A percentile compares a stretch with the other conserved stretches of the same genome.
Conservation (phyloP, 2,329 filamentous ascomycete genomes). For the Pseudocercospora eumusae region DNA sequence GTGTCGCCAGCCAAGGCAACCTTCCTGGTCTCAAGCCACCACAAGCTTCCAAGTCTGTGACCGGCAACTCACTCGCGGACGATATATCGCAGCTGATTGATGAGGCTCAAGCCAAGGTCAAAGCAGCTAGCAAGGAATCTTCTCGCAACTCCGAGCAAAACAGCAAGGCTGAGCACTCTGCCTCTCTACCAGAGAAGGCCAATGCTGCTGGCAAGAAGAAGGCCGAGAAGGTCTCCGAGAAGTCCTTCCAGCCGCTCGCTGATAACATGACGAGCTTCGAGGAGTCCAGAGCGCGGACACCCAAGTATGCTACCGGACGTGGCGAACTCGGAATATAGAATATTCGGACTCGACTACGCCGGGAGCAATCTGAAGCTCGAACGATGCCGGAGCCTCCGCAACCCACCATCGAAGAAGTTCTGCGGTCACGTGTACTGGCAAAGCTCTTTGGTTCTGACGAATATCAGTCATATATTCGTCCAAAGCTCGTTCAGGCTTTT, state of each 20-base stretch:
- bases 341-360: background rate
- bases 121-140: background rate
- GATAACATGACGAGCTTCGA: conserved; percentile 9
- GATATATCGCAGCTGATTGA: background rate
- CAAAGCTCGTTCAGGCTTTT: no score
- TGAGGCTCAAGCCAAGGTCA: background rate
- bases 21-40: background rate
- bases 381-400: no score
- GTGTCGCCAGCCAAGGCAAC: background rate
- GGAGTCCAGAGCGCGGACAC: conserved; percentile 3
- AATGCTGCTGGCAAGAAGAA: background rate
- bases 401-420: no score
- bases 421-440: no score
- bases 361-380: background rate
- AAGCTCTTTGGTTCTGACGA: no score
- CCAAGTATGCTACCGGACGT: background rate
- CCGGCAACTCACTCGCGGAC: background rate
- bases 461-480: no score
- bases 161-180: background rate
- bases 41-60: background rate
- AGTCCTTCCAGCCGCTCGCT: conserved; percentile 5
- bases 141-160: background rate
- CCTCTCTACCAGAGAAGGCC: background rate
- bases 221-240: conserved; percentile 7
- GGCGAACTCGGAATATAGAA: background rate